Conservation (phyloP, 2,329 filamentous ascomycete genomes). For the Trichoderma breve region DNA sequence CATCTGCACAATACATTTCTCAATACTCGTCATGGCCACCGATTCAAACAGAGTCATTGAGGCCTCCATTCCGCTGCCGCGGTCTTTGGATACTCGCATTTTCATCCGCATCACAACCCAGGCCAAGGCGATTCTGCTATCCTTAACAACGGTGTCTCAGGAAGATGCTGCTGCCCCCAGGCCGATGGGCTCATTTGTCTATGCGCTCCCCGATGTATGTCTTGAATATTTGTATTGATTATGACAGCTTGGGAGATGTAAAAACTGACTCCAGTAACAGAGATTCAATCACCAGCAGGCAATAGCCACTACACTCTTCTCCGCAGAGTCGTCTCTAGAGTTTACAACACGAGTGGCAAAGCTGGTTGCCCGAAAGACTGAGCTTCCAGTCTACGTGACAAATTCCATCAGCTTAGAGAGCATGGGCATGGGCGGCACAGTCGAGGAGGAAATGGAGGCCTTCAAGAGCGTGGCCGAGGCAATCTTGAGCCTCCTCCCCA, state of each 20-base stretch:
- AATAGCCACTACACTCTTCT: constrained; percentile 76
- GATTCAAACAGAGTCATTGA: constrained; percentile 32
- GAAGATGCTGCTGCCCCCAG: constrained; percentile 51
- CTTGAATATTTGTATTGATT: neutral
- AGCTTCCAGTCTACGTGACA: constrained; percentile 81
- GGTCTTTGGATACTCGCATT: constrained; percentile 59
- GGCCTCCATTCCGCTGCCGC: constrained; percentile 60
- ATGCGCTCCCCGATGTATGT: constrained; percentile 83
- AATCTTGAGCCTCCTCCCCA: constrained; percentile 39
- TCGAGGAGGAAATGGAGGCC: constrained; percentile 93
- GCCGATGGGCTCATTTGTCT: constrained; percentile 85
- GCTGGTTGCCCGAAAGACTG: constrained; percentile 70
- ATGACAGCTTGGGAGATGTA: neutral
- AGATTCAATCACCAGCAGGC: constrained; percentile 58
- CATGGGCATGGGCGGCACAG: constrained; percentile 71
- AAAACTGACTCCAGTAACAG: constrained; percentile 32
- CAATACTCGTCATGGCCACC: constrained; percentile 25
- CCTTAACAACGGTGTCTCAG: constrained; percentile 56
- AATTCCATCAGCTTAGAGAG: constrained; percentile 78
- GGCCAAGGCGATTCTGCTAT: constrained; percentile 57
- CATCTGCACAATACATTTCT: neutral
- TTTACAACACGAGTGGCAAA: constrained; percentile 84
- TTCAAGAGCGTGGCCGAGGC: constrained; percentile 72
- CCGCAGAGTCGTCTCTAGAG: constrained; percentile 73
- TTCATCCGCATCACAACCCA: constrained; percentile 59